Base-by-base conservation (phyloP, 2,329 filamentous ascomycete species). In the Microsporum ferrugineum region DNA sequence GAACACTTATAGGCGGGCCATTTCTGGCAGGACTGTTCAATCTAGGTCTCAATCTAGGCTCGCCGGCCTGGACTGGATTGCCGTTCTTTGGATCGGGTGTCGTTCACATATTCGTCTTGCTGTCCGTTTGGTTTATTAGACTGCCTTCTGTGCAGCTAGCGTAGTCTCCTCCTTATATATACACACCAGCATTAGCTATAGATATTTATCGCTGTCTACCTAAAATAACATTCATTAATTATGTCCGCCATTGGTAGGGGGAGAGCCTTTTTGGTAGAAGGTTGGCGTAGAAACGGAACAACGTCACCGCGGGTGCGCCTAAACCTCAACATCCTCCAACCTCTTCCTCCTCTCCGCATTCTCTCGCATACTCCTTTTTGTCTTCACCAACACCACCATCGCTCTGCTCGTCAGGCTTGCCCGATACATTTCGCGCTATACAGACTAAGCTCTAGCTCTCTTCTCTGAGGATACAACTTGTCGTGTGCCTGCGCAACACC, bases 1-100 rank as follows among this genome's bases (percentile, higher is more conserved):
- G 79, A 5, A 72, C 73, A 29, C 74, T 81, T 62, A 66, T 80
- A 36, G 77, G 77, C 2, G 79, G 77, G 29, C 72, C 79, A 2
- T 65, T 77, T 3, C 72, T 80, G 45, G 78, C 77, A 1, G 68
- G 71, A 6, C 67, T 78, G 12, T 80, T 81, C 62, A 73, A 77
- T 36, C 68, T 76, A 61, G 79, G 78, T 0, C 71, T 81, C 61
- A 71, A 76, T 8, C 60, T 79, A 5, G 79, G 78, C 1, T 74
- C 73, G 2, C 31, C 45, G 5, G 63, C 68, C 3, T 80, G 78
- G 78, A 71, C 79, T 39, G 79, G 79, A 4, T 62, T 80, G 41
- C 78, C 79, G 0, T 81, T 75, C 71, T 72, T 76, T 66, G 71
- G 75, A 62, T 73, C 72, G 2, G 69, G 72, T 31, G 61, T 67